Evolutionary conservation across 768 basidiomycete species (phyloP), one percentile per base, ranked within the genome.

Genomic region (Auriscalpium microsporum): DNA sequence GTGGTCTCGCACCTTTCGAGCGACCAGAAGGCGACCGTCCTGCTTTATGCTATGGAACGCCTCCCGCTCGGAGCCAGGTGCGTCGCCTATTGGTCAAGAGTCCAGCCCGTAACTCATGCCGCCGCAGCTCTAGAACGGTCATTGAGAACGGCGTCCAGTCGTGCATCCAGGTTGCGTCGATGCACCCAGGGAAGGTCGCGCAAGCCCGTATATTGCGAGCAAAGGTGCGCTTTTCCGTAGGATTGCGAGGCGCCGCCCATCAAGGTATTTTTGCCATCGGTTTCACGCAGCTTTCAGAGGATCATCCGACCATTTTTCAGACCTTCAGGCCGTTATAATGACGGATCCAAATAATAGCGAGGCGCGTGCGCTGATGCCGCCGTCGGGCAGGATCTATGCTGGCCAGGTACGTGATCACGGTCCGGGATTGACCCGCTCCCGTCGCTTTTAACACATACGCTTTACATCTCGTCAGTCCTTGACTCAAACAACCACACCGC

Each of bases 21-120:
- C 65, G 78, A 78, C 60, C 79, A 87, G 65, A 88, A 87, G 66
- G 83, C 78, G 17, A 84, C 84, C 55, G 75, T 87, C 38, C 71
- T 91, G 53, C 68, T 92, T 49, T 83, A 87, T 60, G 90, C 90
- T 16, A 82, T 93, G 77, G 83, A 85, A 60, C 86, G 85, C 63
- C 80, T 95, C 57, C 81, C 84, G 51, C 74, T 78, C 48, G 84
- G 90, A 56, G 78, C 83, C 83, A 86, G 65, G 56, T 69, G 40
- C 45, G n/a, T 50, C 52, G 35, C 14, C 56, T 19, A 23, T n/a
- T 28, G 45, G 21, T 16, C 17, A 13, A 13, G 13, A 48, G 37
- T 50, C 35, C 33, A 53, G 50, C 45, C 50, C 53, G 46, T 10
- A 42, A 36, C 14, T 14, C 23, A 40, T 21, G 47, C 33, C 57